Percentiles rank a stretch among this genome's conserved stretches.
phyloP scores from a whole-genome alignment of 768 basidiomycete species.

The Leccinellum luteum region DNA sequence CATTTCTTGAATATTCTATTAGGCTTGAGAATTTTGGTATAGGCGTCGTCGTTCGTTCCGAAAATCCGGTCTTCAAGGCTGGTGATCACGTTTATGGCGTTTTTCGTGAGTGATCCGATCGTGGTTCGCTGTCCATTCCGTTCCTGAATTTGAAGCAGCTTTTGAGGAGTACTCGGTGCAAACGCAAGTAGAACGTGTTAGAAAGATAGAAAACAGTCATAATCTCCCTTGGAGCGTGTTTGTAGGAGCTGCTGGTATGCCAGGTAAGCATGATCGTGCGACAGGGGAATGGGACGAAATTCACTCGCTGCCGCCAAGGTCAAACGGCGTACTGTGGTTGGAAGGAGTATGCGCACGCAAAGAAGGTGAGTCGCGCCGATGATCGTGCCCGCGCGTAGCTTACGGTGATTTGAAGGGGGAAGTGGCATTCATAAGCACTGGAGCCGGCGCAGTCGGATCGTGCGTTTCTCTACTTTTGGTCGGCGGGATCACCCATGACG shows the following conservation, averaged over 20 bases:
- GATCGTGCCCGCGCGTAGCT: neutral
- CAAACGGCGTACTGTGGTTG: conserved; percentile 22
- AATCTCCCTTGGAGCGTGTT: conserved; percentile 31
- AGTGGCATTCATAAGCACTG: conserved; percentile 45
- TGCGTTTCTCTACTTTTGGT: conserved; percentile 27
- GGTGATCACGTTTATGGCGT: conserved; percentile 9
- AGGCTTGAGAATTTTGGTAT: conserved; percentile 38
- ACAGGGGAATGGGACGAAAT: neutral
- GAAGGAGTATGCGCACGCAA: conserved; percentile 19
- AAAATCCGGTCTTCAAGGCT: conserved; percentile 2
- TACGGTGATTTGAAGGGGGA: conserved; percentile 37
- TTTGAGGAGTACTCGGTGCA: conserved; percentile 19
- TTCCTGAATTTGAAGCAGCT: conserved; percentile 38
- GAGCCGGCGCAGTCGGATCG: conserved; percentile 55
- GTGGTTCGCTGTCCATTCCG: conserved; percentile 36
- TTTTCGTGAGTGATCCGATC: conserved; percentile 34
- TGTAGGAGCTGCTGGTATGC: conserved; percentile 34
- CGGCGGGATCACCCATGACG: conserved; percentile 3
- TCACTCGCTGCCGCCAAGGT: conserved; percentile 13
- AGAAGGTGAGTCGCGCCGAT: conserved; percentile 19
- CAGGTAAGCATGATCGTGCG: conserved; percentile 8
- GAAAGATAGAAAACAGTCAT: conserved; percentile 26
- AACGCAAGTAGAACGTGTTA: neutral
- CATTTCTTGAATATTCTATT: neutral
- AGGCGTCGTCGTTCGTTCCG: conserved; percentile 25